Conservation (phyloP, 2,329 filamentous ascomycete species). For the Mycosphaerelloides madeirae region DNA sequence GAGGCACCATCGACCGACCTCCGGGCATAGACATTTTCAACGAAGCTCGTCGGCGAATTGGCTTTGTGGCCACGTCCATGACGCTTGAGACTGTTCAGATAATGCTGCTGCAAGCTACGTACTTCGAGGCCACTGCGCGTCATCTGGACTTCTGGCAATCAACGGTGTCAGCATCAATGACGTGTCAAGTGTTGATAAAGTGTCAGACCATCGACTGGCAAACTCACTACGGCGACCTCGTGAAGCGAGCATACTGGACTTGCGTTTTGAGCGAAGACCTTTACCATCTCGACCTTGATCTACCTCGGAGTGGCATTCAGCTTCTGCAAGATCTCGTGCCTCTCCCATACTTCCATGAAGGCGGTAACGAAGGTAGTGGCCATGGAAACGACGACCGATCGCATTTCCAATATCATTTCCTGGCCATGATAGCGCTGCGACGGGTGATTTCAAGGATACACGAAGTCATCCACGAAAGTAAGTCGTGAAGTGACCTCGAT, state of each 20-base stretch:
- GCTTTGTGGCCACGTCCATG: slow-evolving; percentile 52
- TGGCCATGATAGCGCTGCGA: slow-evolving; percentile 56
- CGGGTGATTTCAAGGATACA: slow-evolving; percentile 52
- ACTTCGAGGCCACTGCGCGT: slow-evolving; percentile 23
- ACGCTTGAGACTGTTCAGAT: slow-evolving; percentile 58
- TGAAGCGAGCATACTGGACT: slow-evolving; percentile 55
- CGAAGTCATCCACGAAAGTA: slow-evolving; percentile 49
- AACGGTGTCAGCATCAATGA: slow-evolving; percentile 51
- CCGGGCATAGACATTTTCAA: slow-evolving; percentile 59
- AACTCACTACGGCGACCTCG: slow-evolving; percentile 47
- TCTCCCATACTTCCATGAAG: slow-evolving; percentile 50
- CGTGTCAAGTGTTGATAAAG: slow-evolving; percentile 53
- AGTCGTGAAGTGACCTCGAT: slow-evolving; percentile 24
- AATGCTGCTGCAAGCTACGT: slow-evolving; percentile 49
- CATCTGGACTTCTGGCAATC: slow-evolving; percentile 58
- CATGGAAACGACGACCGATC: slow-evolving; percentile 45
- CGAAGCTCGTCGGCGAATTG: slow-evolving; percentile 57
- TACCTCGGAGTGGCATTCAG: slow-evolving; percentile 53
- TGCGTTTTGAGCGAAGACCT: slow-evolving; percentile 49
- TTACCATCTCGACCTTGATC: slow-evolving; percentile 55
- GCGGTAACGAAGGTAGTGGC: slow-evolving; percentile 26
- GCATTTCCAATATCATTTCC: slow-evolving; percentile 56
- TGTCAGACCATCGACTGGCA: slow-evolving; percentile 46
- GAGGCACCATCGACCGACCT: slow-evolving; percentile 47
- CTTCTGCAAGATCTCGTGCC: slow-evolving; percentile 51